Evolutionary conservation across 441 rosid genomes (phyloP).

Genomic region (Pelargonium fulgidum): DNA sequence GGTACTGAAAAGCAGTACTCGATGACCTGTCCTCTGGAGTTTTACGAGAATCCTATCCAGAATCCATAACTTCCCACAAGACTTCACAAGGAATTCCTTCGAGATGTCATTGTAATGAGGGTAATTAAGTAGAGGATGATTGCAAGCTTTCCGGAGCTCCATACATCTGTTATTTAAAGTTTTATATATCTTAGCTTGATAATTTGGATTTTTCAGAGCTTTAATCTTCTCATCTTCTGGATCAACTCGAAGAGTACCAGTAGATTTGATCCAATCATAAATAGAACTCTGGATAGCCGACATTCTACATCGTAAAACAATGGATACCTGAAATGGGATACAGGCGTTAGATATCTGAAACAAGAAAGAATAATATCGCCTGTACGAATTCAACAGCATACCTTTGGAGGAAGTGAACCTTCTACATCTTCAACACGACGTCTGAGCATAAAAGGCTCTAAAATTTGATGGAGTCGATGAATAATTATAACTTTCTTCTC

Average conservation of each 20-base stretch:
- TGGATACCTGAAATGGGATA: conserved; percentile 61
- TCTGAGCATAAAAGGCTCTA: conserved; percentile 99
- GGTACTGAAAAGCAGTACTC: conserved; percentile 96
- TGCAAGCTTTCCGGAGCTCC: conserved; percentile 97
- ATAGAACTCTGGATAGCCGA: conserved; percentile 93
- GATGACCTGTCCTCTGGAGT: conserved; percentile 92
- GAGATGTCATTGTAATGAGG: conserved; percentile 82
- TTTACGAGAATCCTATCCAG: conserved; percentile 91
- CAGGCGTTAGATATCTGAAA: conserved; percentile 27
- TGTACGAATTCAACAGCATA: conserved; percentile 24
- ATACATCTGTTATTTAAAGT: conserved; percentile 93
- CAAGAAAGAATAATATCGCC: conserved; percentile 16
- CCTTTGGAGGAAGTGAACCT: conserved; percentile 99
- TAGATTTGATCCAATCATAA: conserved; percentile 98
- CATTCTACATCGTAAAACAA: conserved; percentile 93
- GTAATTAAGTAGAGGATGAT: conserved; percentile 95
- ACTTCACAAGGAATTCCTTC: conserved; percentile 85
- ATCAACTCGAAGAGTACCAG: conserved; percentile 93
- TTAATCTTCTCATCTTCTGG: conserved; percentile 87
- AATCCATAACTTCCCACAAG: conserved; percentile 97
- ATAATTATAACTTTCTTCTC: conserved; percentile 97
- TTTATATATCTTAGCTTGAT: conserved; percentile 70
- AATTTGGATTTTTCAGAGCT: conserved; percentile 67
- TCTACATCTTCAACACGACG: conserved; percentile 99
- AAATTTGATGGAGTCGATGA: conserved; percentile 98